Percentiles rank a stretch among this genome's conserved stretches.
Conservation (phyloP, 148 eudicot species). For the Drosera capensis region DNA sequence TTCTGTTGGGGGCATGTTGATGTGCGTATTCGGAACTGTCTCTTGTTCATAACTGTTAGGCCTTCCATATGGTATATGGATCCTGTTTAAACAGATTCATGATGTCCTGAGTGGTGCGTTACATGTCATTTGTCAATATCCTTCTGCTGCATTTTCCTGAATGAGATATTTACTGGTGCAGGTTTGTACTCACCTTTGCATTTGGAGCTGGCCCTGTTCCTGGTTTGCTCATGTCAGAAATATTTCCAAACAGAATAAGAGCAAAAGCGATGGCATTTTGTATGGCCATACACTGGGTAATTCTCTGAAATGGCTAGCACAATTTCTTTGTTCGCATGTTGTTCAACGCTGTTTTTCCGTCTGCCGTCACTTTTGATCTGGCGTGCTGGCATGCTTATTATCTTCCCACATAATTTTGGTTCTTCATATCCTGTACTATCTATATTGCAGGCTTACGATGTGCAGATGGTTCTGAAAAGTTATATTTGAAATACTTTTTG, state of each 20-base stretch:
- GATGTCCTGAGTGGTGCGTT: no score
- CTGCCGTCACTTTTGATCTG: not conserved
- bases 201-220: constrained; percentile 91
- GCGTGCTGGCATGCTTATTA: no score
- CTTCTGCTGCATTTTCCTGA: not conserved
- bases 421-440: no score
- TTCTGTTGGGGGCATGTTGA: constrained; percentile 67
- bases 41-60: constrained; percentile 2
- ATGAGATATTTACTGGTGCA: constrained; percentile 15
- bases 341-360: not conserved
- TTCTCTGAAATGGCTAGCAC: constrained; percentile 2
- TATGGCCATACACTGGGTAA: constrained; percentile 94
- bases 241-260: constrained; percentile 62
- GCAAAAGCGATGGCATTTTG: constrained; percentile 88
- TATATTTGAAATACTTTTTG: no score
- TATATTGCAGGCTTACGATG: no score
- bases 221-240: constrained; percentile 70
- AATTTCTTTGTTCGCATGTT: not conserved
- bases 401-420: no score
- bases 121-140: no score
- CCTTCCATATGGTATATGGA: no score
- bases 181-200: constrained; percentile 63
- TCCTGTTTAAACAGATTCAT: no score
- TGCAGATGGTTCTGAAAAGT: no score
- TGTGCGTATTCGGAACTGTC: constrained; percentile 41